These are phyloP conservation scores for Phytophthora sansomeana DNA, from an alignment of 352 stramenopile species.

Conservation along the genomic window DNA sequence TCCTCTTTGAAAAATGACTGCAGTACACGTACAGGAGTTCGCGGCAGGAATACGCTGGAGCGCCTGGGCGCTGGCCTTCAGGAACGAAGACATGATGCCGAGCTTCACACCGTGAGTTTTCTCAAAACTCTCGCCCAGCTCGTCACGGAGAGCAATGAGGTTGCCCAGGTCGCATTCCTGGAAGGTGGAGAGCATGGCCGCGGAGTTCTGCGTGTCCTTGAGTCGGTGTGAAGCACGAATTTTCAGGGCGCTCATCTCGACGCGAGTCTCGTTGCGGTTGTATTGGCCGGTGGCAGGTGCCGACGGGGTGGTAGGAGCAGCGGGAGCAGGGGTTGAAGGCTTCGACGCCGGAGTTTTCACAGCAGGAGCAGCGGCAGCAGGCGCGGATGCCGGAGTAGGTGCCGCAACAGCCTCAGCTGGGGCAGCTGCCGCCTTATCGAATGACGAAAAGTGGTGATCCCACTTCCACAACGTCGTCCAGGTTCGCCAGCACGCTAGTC, in stretches of 20 bases:
- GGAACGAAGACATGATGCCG: conserved; percentile 99
- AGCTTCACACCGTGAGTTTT: conserved; percentile 98
- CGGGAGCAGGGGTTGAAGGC: conserved; percentile 36
- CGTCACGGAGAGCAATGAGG: conserved; percentile 94
- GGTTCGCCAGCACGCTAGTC: conserved; percentile 92
- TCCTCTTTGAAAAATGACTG: neutral
- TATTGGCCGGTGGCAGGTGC: conserved; percentile 38
- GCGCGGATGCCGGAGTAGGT: conserved; percentile 22
- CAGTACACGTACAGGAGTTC: conserved; percentile 93
- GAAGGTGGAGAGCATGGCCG: conserved; percentile 99
- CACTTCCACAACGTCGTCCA: conserved; percentile 97
- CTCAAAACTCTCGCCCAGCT: conserved; percentile 94
- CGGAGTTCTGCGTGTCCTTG: conserved; percentile 98
- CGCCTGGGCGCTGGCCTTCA: conserved; percentile 95
- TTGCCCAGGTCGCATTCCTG: conserved; percentile 98
- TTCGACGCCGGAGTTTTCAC: conserved; percentile 34
- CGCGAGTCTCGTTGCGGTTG: conserved; percentile 77
- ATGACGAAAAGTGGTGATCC: conserved; percentile 65
- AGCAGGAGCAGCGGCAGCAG: conserved; percentile 24
- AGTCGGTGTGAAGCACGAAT: conserved; percentile 95
- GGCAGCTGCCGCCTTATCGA: conserved; percentile 40
- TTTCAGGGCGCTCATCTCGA: conserved; percentile 97
- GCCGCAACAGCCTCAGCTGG: conserved; percentile 27
- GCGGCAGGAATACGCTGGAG: conserved; percentile 95
- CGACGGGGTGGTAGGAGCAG: conserved; percentile 31